Evolutionary conservation across 768 basidiomycete genomes (phyloP).

Genomic region (Tylopilus felleus): DNA sequence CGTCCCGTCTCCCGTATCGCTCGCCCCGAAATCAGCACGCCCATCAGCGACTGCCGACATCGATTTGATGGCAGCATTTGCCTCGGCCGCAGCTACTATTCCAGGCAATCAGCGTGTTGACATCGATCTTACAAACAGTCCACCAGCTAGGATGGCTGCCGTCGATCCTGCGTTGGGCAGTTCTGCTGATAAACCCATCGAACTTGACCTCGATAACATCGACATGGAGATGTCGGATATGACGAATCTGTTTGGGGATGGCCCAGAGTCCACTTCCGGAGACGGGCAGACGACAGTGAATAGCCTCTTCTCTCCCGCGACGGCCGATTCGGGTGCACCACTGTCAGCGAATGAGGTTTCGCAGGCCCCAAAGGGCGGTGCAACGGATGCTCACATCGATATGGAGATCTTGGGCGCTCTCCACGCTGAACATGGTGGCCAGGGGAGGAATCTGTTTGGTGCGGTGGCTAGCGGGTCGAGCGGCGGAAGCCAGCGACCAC

Average conservation of each 20-base stretch:
- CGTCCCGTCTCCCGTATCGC: constrained; percentile 69
- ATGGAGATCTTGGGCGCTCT: constrained; percentile 38
- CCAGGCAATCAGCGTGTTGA: constrained; percentile 36
- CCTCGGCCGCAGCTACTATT: constrained; percentile 37
- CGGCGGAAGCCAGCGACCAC: constrained; percentile 10
- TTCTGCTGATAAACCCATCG: constrained; percentile 79
- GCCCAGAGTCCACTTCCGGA: constrained; percentile 34
- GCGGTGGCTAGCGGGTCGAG: constrained; percentile 27
- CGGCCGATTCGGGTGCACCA: constrained; percentile 21
- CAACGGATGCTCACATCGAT: constrained; percentile 23
- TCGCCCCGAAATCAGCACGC: constrained; percentile 77
- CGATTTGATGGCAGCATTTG: constrained; percentile 65
- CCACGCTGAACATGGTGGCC: constrained; percentile 19
- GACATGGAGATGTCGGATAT: constrained; percentile 57
- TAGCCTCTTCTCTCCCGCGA: constrained; percentile 50
- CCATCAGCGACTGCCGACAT: constrained; percentile 53
- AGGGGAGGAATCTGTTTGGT: constrained; percentile 22
- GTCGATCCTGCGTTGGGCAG: constrained; percentile 45
- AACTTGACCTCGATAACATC: constrained; percentile 67
- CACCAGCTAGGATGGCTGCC: constrained; percentile 22
- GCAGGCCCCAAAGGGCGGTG: constrained; percentile 17
- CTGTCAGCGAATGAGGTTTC: constrained; percentile 14
- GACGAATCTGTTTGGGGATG: constrained; percentile 55
- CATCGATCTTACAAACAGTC: constrained; percentile 55
- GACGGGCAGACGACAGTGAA: constrained; percentile 38